A percentile compares a stretch with the other conserved stretches of the same genome.
Conservation (phyloP, 176 grass and related monocot species). For the Thalia dealbata region DNA sequence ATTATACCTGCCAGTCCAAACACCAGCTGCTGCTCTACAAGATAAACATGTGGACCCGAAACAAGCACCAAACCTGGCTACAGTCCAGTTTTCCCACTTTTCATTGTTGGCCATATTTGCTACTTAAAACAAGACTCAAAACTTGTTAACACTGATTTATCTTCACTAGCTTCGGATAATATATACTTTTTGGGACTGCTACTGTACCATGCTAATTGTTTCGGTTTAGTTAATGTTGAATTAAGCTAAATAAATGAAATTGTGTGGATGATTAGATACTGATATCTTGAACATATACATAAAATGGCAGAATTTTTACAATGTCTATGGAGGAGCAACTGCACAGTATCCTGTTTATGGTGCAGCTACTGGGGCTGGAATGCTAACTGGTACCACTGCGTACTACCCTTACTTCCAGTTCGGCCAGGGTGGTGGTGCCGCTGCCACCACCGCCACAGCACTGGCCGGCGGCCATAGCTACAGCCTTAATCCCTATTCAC, state of each 20-base stretch:
- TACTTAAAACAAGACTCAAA: too few species aligned
- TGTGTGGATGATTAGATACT: not conserved
- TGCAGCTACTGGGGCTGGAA: constrained; percentile 48
- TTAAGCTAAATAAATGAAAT: too few species aligned
- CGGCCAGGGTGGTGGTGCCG: constrained; percentile 43
- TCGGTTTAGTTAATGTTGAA: too few species aligned
- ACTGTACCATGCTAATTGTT: too few species aligned
- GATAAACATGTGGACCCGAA: not conserved
- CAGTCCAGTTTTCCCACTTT: too few species aligned
- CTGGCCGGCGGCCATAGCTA: constrained; percentile 52
- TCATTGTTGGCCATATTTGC: too few species aligned
- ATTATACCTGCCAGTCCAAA: not conserved
- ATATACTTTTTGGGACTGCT: too few species aligned
- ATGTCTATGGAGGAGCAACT: constrained; percentile 55
- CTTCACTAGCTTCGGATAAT: too few species aligned
- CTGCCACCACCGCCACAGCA: constrained; percentile 21
- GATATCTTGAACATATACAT: not conserved
- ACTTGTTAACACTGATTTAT: too few species aligned
- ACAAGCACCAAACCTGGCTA: too few species aligned
- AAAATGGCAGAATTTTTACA: constrained; percentile 23
- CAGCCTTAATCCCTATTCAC: constrained; percentile 70
- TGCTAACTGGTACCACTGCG: constrained; percentile 63
- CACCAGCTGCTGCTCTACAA: not conserved
- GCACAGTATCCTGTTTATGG: constrained; percentile 87
- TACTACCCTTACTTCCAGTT: constrained; percentile 84